Conservation (phyloP, 192 early-diverging fungal genomes). For the Coemansia sp. region DNA sequence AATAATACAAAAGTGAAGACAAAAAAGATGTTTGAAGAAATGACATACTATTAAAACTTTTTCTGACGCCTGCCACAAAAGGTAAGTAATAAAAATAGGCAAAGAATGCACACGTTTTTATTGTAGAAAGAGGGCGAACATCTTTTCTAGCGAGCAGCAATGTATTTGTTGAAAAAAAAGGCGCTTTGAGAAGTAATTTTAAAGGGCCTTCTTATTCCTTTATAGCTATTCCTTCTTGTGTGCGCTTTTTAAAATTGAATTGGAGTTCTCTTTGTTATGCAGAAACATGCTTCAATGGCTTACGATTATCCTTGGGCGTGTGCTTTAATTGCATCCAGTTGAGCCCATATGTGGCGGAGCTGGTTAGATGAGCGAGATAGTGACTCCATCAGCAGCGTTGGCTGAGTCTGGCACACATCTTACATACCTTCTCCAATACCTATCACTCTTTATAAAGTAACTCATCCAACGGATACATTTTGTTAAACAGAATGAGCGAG, state of each 20-base stretch:
- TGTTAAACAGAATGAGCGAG: slow-evolving; percentile 24
- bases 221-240: too few species aligned
- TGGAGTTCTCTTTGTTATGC: too few species aligned
- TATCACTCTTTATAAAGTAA: neutral
- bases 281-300: too few species aligned
- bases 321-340: neutral
- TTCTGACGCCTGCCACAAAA: neutral
- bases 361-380: neutral
- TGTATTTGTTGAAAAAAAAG: too few species aligned
- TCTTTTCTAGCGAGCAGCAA: neutral
- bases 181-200: too few species aligned
- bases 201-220: too few species aligned
- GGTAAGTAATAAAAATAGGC: neutral
- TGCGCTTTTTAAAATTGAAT: too few species aligned
- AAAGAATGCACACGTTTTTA: neutral
- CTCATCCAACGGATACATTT: too few species aligned
- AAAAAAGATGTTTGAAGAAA: neutral
- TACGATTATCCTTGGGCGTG: too few species aligned
- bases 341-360: slow-evolving; percentile 9
- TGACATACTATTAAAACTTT: neutral
- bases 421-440: neutral
- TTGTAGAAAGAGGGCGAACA: neutral
- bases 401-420: neutral
- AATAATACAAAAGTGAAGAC: neutral
- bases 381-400: neutral